A percentile compares a stretch with the other conserved stretches of the same genome.
These are phyloP conservation scores for Mrakia hoshinonis DNA, from an alignment of 768 basidiomycete species.

Conservation along the genomic window DNA sequence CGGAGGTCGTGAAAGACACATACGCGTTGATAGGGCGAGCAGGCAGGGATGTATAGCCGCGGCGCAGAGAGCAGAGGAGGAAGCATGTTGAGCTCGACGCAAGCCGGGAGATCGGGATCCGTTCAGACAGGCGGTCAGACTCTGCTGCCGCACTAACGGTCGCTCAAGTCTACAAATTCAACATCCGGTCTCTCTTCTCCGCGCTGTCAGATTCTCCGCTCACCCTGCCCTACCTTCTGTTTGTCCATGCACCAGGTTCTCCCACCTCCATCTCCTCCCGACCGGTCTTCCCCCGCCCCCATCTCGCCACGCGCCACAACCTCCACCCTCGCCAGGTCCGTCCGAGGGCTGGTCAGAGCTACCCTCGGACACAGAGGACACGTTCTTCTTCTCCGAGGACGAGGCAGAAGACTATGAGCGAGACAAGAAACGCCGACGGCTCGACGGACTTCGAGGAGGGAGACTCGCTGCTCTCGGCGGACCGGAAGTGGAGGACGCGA, in stretches of 20 bases:
- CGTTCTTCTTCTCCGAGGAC: slow-evolving; percentile 62
- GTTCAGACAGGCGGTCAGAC: too few species aligned
- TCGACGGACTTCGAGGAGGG: slow-evolving; percentile 56
- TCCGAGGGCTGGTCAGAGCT: slow-evolving; percentile 67
- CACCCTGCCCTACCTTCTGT: not conserved
- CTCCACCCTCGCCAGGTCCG: slow-evolving; percentile 44
- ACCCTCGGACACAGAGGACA: slow-evolving; percentile 76
- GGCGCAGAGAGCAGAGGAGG: not conserved
- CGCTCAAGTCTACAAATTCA: not conserved
- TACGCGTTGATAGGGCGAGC: not conserved
- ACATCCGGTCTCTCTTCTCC: slow-evolving; percentile 9
- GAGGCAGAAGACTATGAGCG: slow-evolving; percentile 60
- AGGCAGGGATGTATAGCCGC: too few species aligned
- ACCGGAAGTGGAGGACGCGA: not conserved
- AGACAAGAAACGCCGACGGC: slow-evolving; percentile 57
- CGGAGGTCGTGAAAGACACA: slow-evolving; percentile 33
- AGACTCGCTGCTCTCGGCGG: slow-evolving; percentile 53
- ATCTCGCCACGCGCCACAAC: slow-evolving; percentile 23
- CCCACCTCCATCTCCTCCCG: slow-evolving; percentile 66
- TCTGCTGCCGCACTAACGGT: not conserved
- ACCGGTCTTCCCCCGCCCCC: slow-evolving; percentile 26
- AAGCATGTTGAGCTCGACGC: not conserved
- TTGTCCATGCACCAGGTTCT: slow-evolving; percentile 51
- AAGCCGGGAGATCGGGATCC: too few species aligned
- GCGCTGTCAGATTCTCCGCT: not conserved